A percentile compares a stretch with the other conserved stretches of the same genome.
Conservation (phyloP, 2,329 filamentous ascomycete species). For the Alternaria alternata region DNA sequence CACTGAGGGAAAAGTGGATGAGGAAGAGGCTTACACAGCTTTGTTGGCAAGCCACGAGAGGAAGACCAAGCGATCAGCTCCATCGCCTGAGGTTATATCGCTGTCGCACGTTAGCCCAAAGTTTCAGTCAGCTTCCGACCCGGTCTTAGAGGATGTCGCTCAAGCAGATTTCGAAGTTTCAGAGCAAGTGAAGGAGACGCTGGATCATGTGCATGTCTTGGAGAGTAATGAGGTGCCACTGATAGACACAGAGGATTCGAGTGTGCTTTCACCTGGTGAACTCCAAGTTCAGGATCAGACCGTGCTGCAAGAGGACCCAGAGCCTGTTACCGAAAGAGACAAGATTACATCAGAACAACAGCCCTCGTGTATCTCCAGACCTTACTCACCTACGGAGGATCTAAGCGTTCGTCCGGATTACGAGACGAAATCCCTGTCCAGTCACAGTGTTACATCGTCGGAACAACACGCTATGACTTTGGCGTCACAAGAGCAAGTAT, state of each 20-base stretch:
- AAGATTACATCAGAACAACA: not conserved
- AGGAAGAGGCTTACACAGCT: slow-evolving; percentile 32
- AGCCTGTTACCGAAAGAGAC: not conserved
- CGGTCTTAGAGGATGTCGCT: not conserved
- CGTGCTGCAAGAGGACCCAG: not conserved
- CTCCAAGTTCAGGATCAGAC: not conserved
- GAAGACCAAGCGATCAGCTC: not conserved
- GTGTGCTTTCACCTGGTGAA: not conserved
- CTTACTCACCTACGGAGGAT: not conserved
- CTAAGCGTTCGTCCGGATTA: not conserved
- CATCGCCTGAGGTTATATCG: not conserved
- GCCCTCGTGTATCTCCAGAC: not conserved
- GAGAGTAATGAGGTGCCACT: not conserved
- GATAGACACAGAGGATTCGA: not conserved
- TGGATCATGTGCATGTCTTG: not conserved
- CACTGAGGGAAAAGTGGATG: slow-evolving; percentile 25
- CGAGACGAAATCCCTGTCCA: not conserved
- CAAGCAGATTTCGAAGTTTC: not conserved
- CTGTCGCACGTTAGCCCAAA: not conserved
- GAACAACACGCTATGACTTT: not conserved
- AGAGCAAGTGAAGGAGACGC: not conserved
- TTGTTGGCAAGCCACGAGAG: slow-evolving; percentile 17
- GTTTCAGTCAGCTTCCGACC: not conserved
- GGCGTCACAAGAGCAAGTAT: not conserved
- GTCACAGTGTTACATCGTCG: not conserved